These are phyloP conservation scores for Metschnikowia similis DNA, from an alignment of 805 yeast species.

Conservation along the genomic window DNA sequence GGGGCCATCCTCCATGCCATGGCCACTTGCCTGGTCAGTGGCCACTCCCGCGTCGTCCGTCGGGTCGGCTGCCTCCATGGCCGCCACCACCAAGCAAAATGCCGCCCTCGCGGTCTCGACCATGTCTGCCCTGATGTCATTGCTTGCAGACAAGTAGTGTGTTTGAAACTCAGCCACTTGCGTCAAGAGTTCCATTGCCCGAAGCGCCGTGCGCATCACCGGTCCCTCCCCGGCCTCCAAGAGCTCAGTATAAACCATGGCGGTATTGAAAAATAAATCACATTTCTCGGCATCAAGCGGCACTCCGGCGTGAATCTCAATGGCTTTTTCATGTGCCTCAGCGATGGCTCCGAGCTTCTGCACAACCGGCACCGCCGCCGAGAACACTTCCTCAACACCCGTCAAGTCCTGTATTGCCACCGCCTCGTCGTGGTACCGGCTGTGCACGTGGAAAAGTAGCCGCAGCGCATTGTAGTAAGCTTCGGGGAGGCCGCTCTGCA, in stretches of 20 bases:
- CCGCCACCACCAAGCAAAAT: slow-evolving; percentile 26
- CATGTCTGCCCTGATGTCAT: slow-evolving; percentile 21
- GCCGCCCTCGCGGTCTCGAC: slow-evolving; percentile 30
- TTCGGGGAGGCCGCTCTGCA: slow-evolving; percentile 2
- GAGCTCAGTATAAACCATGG: slow-evolving; percentile 44
- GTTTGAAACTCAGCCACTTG: slow-evolving; percentile 27
- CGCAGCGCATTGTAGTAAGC: slow-evolving; percentile 54
- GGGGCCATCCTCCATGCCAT: too few relatives aligned
- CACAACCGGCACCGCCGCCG: slow-evolving; percentile 33
- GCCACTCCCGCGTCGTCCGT: too few relatives aligned
- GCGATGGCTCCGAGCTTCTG: slow-evolving; percentile 35
- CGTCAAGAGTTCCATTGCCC: slow-evolving; percentile 18
- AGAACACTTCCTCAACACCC: slow-evolving; percentile 32
- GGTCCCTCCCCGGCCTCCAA: slow-evolving; percentile 33
- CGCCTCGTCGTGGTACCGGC: slow-evolving; percentile 43
- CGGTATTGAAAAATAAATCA: slow-evolving; percentile 46
- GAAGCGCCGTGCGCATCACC: neutral
- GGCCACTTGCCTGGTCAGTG: too few relatives aligned
- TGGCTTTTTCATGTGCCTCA: slow-evolving; percentile 35
- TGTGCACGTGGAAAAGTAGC: slow-evolving; percentile 55
- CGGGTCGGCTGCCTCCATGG: slow-evolving; percentile 21
- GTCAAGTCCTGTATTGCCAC: slow-evolving; percentile 20
- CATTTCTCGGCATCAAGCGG: slow-evolving; percentile 6
- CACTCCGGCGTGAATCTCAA: slow-evolving; percentile 18
- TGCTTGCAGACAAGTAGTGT: slow-evolving; percentile 24